Base-by-base conservation (phyloP, 768 basidiomycete genomes). In the Ramaria sp. region DNA sequence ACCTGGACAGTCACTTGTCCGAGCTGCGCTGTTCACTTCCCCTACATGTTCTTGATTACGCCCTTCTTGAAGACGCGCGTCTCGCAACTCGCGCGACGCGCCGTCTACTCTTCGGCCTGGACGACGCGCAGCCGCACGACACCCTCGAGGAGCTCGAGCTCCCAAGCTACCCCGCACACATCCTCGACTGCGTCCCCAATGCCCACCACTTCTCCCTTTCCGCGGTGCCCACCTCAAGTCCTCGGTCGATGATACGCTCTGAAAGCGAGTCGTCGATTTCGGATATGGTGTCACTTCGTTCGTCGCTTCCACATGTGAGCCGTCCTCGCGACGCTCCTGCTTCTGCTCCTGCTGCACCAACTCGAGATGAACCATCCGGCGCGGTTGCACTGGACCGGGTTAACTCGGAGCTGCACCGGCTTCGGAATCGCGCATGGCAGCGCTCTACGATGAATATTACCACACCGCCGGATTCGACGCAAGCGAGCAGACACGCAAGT, bases 1-100 rank as follows among this genome's bases (percentile, higher is more conserved):
- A 97, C 64, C 74, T 75, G 6, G 95, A 97, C 64, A 93, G 93
- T 0, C 95, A 97, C 64, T 84, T 82, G 2, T 94, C 91, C 8
- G 92, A 97, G 66, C 74, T 98, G n/a, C 82, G 93, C 15, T 97
- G 95, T 67, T 92, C 92, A 1, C 75, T 97, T 5, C 95, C 95
- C 0, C 68, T 98, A 32, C 81, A 88, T 63, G 75, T 98, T 47
- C 82, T 97, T 22, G 84, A 93, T 59, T 65, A 77, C 56, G 73
- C 78, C 12, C 70, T 95, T 1, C 73, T 88, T 15, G 74, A 82
- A 13, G 93, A 96, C 64, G 85, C 90, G 1, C 75, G 83, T 34
- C 72, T 76, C 1, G 76, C 81, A 24, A 85, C 90, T 3, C 73
- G 82, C n/a, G 73, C 74, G 4, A 90, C 91, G 0, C 79, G 93